phyloP scores from a whole-genome alignment of 192 early-diverging fungal genomes.

The Gryganskiella cystojenkinii region DNA sequence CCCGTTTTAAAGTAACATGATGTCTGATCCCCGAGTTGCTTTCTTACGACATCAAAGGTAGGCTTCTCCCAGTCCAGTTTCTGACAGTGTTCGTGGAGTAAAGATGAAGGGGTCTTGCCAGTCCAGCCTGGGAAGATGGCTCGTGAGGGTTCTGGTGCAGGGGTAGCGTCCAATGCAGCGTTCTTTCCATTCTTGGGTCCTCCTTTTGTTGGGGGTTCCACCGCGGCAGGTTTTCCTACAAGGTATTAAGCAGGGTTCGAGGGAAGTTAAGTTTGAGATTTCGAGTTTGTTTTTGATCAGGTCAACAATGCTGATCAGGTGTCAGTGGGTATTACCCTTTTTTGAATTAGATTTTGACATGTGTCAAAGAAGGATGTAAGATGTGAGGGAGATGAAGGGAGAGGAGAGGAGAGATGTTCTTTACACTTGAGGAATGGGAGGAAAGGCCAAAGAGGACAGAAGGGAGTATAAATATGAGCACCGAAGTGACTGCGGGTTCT shows the following conservation, averaged over 20 bases:
- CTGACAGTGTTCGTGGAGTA: slow-evolving; percentile 85
- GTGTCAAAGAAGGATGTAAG: background rate
- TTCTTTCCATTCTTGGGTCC: no score
- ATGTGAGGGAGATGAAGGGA: background rate
- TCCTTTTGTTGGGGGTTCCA: no score
- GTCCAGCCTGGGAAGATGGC: slow-evolving; percentile 83
- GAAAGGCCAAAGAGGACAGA: no score
- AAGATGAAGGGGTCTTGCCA: slow-evolving; percentile 83
- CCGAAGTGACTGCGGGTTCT: no score
- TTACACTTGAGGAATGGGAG: no score
- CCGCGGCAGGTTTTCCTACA: no score
- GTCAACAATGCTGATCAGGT: background rate
- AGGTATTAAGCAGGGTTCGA: no score
- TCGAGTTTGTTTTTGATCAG: no score
- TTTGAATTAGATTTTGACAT: background rate
- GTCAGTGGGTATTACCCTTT: background rate
- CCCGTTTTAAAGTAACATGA: background rate
- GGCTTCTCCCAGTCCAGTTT: slow-evolving; percentile 80
- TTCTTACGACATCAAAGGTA: slow-evolving; percentile 66
- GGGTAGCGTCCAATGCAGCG: slow-evolving; percentile 1
- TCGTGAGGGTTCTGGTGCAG: slow-evolving; percentile 32
- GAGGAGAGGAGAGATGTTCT: background rate
- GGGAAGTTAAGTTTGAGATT: no score
- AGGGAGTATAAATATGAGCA: no score
- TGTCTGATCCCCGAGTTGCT: background rate